These are phyloP conservation scores for Alternaria tenuissima DNA, from an alignment of 2,329 filamentous ascomycete genomes.

Conservation along the genomic window DNA sequence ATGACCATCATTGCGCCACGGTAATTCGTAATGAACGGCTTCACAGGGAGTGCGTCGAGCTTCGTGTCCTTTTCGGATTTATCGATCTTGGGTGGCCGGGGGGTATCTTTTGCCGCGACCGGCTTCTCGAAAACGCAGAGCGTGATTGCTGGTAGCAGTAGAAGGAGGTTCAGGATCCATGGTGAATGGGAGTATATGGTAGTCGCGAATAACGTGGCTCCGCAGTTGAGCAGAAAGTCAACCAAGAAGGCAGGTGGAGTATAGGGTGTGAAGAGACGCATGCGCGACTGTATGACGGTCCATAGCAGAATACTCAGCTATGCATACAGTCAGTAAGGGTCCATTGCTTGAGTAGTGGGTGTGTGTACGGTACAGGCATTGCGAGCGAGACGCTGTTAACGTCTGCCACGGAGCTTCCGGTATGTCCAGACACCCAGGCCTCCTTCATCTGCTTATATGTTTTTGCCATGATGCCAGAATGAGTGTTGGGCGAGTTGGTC, in stretches of 20 bases:
- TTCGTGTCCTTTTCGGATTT: conserved; percentile 25
- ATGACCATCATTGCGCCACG: conserved; percentile 89
- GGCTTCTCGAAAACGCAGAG: conserved; percentile 60
- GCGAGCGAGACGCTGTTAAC: conserved; percentile 87
- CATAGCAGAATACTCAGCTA: conserved; percentile 85
- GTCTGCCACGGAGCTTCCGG: conserved; percentile 82
- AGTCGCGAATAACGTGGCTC: conserved; percentile 80
- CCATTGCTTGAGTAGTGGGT: conserved; percentile 21
- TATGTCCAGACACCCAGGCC: conserved; percentile 91
- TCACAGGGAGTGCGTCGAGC: conserved; percentile 72
- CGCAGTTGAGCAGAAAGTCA: conserved; percentile 89
- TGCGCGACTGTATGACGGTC: conserved; percentile 85
- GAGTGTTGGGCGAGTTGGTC: conserved; percentile 21
- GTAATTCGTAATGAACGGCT: conserved; percentile 92
- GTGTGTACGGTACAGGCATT: conserved; percentile 71
- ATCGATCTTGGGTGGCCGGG: conserved; percentile 34
- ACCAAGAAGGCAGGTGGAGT: conserved; percentile 71
- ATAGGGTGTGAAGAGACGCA: conserved; percentile 84
- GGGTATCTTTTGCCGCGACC: conserved; percentile 18
- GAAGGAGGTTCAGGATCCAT: conserved; percentile 75
- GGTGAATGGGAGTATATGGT: conserved; percentile 84
- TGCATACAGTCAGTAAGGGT: conserved; percentile 36
- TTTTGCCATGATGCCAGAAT: conserved; percentile 40
- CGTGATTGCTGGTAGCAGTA: conserved; percentile 74
- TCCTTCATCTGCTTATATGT: conserved; percentile 93